Percentiles rank a stretch among this genome's conserved stretches.
Evolutionary conservation across 208 protist species (phyloP).

Genomic region (Acanthamoeba lenticulata): DNA sequence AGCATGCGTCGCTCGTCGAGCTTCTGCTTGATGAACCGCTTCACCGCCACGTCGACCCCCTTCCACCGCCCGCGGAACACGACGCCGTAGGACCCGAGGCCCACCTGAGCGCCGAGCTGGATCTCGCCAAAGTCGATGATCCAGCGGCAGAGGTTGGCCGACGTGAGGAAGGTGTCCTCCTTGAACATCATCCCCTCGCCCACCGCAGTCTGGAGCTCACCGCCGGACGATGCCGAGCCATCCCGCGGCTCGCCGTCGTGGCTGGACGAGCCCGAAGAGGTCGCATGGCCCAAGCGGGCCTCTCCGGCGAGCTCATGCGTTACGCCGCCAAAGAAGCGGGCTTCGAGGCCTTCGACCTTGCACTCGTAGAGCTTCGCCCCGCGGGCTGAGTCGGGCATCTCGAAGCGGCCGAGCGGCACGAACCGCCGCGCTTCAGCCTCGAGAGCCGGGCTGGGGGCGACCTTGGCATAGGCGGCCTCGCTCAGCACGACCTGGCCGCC

Average conservation of each 20-base stretch:
- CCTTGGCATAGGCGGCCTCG: not conserved
- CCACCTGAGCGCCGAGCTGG: not conserved
- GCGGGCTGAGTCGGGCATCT: not conserved
- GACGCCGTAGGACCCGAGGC: not conserved
- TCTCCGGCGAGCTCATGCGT: not conserved
- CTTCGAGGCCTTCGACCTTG: not conserved
- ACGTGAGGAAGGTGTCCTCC: constrained; percentile 38
- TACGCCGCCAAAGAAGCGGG: constrained; percentile 13
- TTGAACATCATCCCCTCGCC: not conserved
- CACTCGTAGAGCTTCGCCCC: not conserved
- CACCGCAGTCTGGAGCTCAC: not conserved
- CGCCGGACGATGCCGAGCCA: not conserved
- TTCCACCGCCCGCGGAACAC: not conserved
- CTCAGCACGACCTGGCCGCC: not conserved
- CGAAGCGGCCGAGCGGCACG: not conserved
- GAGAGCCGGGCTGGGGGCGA: not conserved
- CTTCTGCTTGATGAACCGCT: constrained; percentile 32
- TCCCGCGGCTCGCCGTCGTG: not conserved
- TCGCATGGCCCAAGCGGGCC: not conserved
- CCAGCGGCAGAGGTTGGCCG: constrained; percentile 32
- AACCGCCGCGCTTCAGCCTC: not conserved
- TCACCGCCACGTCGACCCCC: constrained; percentile 29
- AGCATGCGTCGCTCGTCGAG: constrained; percentile 27
- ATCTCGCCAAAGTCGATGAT: constrained; percentile 30
- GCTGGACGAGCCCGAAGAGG: not conserved